phyloP scores from a whole-genome alignment of 345 rosid species.

The Euphorbia lathyris region DNA sequence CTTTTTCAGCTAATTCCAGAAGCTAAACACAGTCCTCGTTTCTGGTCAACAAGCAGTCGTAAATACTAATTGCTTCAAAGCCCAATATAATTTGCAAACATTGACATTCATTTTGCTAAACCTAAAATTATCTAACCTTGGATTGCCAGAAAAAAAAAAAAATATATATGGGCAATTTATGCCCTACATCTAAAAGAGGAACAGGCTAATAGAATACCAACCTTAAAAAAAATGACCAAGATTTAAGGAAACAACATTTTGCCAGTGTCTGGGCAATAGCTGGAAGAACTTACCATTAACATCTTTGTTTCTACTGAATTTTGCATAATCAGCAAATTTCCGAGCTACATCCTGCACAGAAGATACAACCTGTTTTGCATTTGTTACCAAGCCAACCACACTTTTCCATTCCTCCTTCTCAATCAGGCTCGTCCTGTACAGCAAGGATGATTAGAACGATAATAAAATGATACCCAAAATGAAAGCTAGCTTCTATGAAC shows the following conservation, averaged over 20 bases:
- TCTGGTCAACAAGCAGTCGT: background rate
- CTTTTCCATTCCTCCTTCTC: conserved; percentile 88
- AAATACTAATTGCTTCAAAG: background rate
- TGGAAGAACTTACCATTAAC: conserved; percentile 40
- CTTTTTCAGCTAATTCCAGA: background rate
- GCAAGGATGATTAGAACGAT: background rate
- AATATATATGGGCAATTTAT: background rate
- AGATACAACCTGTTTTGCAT: conserved; percentile 78
- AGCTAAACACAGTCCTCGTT: background rate
- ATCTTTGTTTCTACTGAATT: conserved; percentile 47
- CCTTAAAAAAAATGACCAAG: background rate
- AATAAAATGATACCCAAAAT: background rate
- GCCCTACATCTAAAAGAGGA: background rate
- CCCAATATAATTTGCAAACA: background rate
- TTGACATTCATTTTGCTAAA: background rate
- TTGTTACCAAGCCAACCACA: conserved; percentile 61
- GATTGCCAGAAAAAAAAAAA: background rate
- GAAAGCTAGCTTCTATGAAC: background rate
- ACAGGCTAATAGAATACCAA: background rate
- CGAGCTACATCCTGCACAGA: conserved; percentile 84
- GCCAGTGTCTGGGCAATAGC: background rate
- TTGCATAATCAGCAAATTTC: conserved; percentile 80
- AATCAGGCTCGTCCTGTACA: conserved; percentile 69
- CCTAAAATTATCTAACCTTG: background rate
- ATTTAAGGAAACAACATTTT: conserved; percentile 7